Percentiles rank a stretch among this genome's conserved stretches.
phyloP scores from a whole-genome alignment of 1,284 basidiomycete genomes.

The Sphaerobolus stellatus region DNA sequence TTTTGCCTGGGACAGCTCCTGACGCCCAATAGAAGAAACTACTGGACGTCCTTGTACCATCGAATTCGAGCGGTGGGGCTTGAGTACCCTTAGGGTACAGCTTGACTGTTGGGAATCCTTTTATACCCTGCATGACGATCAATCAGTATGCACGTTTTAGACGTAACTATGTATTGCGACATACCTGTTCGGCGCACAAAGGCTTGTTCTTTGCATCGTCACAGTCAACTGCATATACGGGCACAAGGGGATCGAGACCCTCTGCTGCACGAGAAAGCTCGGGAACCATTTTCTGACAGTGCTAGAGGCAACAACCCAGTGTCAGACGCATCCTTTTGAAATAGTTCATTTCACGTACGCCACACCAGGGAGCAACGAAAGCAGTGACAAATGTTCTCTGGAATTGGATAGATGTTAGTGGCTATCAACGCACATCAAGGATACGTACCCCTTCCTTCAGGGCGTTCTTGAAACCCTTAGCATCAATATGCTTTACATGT shows the following conservation, averaged over 20 bases:
- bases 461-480: conserved; percentile 67
- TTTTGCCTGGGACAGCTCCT: conserved; percentile 66
- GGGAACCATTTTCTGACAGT: conserved; percentile 85
- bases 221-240: conserved; percentile 89
- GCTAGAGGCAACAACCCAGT: conserved; percentile 42
- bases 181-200: conserved; percentile 76
- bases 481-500: conserved; percentile 73
- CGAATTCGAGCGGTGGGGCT: conserved; percentile 66
- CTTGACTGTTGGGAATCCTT: conserved; percentile 94
- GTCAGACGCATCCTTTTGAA: background rate
- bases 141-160: background rate
- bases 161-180: conserved; percentile 13
- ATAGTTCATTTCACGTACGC: conserved; percentile 48
- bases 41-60: conserved; percentile 71
- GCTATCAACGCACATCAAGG: background rate
- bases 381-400: conserved; percentile 79
- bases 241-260: conserved; percentile 79
- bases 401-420: conserved; percentile 8
- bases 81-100: conserved; percentile 75
- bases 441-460: conserved; percentile 75
- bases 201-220: conserved; percentile 81
- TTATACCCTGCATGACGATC: conserved; percentile 52
- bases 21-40: conserved; percentile 79
- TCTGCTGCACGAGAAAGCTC: conserved; percentile 83
- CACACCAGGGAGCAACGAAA: conserved; percentile 89